A percentile compares a stretch with the other conserved stretches of the same genome.
phyloP scores from a whole-genome alignment of 805 yeast species.

The Scheffersomyces amazonensis region DNA sequence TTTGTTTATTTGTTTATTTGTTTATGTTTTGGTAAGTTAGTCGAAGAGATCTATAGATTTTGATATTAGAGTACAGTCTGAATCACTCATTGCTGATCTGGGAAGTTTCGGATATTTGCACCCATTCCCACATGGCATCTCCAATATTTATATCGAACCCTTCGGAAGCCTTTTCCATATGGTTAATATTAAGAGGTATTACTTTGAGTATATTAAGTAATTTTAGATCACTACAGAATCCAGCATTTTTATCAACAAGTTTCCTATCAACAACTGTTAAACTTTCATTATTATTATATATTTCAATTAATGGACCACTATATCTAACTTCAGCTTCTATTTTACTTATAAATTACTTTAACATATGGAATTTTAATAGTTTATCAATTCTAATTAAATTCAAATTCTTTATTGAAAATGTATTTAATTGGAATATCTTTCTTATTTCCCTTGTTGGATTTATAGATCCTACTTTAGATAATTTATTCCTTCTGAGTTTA shows the following conservation, averaged over 20 bases:
- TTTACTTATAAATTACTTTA: conserved; percentile 4
- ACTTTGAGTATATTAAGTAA: conserved; percentile 52
- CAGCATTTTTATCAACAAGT: conserved; percentile 26
- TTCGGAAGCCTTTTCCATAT: conserved; percentile 49
- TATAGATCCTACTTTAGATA: conserved; percentile 37
- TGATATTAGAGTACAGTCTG: too few species aligned
- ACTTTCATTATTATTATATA: conserved; percentile 35
- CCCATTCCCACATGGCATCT: conserved; percentile 44
- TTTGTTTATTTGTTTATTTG: too few species aligned
- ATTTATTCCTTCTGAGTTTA: conserved; percentile 36
- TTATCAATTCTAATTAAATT: conserved; percentile 11
- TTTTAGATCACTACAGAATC: conserved; percentile 45
- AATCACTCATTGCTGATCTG: too few species aligned
- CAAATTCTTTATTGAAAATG: conserved; percentile 29
- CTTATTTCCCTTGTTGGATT: conserved; percentile 33
- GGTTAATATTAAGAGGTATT: conserved; percentile 50
- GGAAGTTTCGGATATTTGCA: too few species aligned
- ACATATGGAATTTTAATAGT: conserved; percentile 1
- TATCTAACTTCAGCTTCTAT: conserved; percentile 14
- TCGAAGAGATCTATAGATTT: too few species aligned
- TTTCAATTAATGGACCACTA: conserved; percentile 21
- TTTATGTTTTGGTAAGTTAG: too few species aligned
- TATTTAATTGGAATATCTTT: conserved; percentile 40
- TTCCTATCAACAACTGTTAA: conserved; percentile 33
- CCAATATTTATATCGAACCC: conserved; percentile 59